Percentiles rank a stretch among this genome's conserved stretches.
Conservation (phyloP, 2,329 filamentous ascomycete species). For the Pseudogymnoascus sp. region DNA sequence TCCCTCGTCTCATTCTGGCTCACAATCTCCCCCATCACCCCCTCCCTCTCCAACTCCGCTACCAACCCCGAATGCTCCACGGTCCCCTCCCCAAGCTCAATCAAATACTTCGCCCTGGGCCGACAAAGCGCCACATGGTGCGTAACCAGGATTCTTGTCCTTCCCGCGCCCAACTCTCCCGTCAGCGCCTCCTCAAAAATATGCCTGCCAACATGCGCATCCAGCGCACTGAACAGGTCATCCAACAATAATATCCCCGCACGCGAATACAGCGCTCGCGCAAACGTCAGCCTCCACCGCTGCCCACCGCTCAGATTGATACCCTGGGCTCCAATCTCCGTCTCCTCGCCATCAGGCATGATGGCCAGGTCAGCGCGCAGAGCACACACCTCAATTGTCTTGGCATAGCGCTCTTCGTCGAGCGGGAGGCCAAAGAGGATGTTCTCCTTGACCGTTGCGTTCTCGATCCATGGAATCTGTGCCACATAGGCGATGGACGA, state of each 20-base stretch:
- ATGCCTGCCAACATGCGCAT: conserved; percentile 72
- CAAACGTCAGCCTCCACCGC: conserved; percentile 73
- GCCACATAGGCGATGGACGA: conserved; percentile 66
- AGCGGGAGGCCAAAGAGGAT: conserved; percentile 69
- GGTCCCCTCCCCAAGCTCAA: conserved; percentile 62
- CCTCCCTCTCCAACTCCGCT: conserved; percentile 53
- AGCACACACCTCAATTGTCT: conserved; percentile 65
- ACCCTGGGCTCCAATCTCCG: conserved; percentile 76
- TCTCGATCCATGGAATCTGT: conserved; percentile 81
- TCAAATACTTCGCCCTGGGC: conserved; percentile 63
- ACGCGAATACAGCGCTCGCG: conserved; percentile 70
- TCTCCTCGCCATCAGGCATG: conserved; percentile 67
- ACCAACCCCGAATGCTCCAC: conserved; percentile 57
- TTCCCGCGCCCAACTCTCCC: conserved; percentile 58
- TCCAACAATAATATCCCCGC: conserved; percentile 71
- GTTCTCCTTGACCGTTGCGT: conserved; percentile 69
- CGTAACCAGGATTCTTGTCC: conserved; percentile 72
- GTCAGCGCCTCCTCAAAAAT: conserved; percentile 70
- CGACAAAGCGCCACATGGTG: conserved; percentile 69
- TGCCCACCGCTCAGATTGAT: conserved; percentile 80
- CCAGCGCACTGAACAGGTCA: conserved; percentile 74
- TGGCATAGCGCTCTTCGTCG: conserved; percentile 59
- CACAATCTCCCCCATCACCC: conserved; percentile 49
- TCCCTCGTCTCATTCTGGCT: conserved; percentile 42
- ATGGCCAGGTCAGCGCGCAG: conserved; percentile 69